These are phyloP conservation scores for Logfia minima DNA, from an alignment of 129 eudicot species.

Conservation along the genomic window DNA sequence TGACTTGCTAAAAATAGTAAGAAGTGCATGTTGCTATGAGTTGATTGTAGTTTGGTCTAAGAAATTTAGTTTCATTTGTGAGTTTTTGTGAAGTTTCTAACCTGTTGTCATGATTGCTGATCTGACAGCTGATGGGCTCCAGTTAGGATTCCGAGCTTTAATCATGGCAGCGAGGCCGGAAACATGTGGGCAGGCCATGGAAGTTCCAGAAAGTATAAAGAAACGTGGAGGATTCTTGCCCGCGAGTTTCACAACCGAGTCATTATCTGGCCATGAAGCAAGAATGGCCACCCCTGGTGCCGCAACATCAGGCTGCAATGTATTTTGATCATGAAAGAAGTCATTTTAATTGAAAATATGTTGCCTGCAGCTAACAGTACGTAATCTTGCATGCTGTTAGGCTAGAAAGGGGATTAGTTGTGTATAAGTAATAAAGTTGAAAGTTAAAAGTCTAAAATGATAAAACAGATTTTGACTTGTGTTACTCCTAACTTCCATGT, in stretches of 20 bases:
- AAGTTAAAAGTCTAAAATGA: too few relatives aligned
- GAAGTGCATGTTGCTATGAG: background rate
- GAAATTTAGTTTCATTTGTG: background rate
- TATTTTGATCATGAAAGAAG: background rate
- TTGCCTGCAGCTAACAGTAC: background rate
- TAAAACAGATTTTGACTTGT: too few relatives aligned
- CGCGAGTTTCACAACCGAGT: conserved; percentile 32
- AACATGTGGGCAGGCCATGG: conserved; percentile 90
- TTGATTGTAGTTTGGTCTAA: background rate
- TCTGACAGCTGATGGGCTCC: conserved; percentile 70
- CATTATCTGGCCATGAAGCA: conserved; percentile 78
- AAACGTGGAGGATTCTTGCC: conserved; percentile 51
- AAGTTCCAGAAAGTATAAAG: conserved; percentile 70
- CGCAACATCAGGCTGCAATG: conserved; percentile 76
- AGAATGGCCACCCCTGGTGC: conserved; percentile 93
- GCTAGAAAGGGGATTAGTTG: background rate
- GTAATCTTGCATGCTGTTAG: background rate
- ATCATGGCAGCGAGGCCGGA: conserved; percentile 69
- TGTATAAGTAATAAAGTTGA: background rate
- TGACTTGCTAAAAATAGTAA: conserved; percentile 48
- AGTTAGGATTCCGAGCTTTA: conserved; percentile 61
- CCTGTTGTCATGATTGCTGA: conserved; percentile 97
- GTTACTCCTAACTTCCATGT: too few relatives aligned
- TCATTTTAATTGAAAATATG: background rate
- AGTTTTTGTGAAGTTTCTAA: conserved; percentile 6